A percentile compares a stretch with the other conserved stretches of the same genome.
phyloP scores from a whole-genome alignment of 306 rosid species.

The Pyrus bretschneideri region DNA sequence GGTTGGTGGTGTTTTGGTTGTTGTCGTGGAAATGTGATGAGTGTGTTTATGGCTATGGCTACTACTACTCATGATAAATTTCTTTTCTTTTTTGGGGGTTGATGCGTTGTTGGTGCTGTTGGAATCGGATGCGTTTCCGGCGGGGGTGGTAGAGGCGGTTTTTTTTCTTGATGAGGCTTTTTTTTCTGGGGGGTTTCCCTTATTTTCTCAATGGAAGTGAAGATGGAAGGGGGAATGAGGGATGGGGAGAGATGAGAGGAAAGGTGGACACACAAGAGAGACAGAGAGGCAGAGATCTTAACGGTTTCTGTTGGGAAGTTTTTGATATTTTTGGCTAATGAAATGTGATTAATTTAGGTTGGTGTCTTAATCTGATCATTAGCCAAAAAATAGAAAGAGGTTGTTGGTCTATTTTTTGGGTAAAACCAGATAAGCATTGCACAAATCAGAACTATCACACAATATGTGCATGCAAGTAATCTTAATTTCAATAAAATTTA shows the following conservation, averaged over 20 bases:
- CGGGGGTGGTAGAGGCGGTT: constrained; percentile 39
- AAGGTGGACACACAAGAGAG: constrained; percentile 12
- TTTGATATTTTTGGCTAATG: constrained; percentile 14
- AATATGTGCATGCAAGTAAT: background rate
- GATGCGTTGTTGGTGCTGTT: constrained; percentile 1
- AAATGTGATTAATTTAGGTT: background rate
- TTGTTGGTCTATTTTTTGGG: background rate
- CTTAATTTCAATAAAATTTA: background rate
- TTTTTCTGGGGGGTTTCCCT: constrained; percentile 23
- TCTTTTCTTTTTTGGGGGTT: background rate
- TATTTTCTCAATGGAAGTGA: constrained; percentile 20
- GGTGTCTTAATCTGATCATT: background rate
- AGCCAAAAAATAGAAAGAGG: constrained; percentile 3
- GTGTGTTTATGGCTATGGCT: background rate
- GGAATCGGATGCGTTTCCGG: constrained; percentile 55
- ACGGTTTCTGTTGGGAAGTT: constrained; percentile 18
- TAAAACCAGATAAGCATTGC: background rate
- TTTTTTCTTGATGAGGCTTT: constrained; percentile 19
- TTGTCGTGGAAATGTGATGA: background rate
- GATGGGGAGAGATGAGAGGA: constrained; percentile 49
- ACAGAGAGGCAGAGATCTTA: constrained; percentile 6
- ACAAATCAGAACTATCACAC: background rate
- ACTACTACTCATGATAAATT: constrained; percentile 2
- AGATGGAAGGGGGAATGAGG: background rate
- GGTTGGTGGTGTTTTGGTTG: background rate